Conservation (phyloP, 768 basidiomycete species). For the Termitomyces sp. region DNA sequence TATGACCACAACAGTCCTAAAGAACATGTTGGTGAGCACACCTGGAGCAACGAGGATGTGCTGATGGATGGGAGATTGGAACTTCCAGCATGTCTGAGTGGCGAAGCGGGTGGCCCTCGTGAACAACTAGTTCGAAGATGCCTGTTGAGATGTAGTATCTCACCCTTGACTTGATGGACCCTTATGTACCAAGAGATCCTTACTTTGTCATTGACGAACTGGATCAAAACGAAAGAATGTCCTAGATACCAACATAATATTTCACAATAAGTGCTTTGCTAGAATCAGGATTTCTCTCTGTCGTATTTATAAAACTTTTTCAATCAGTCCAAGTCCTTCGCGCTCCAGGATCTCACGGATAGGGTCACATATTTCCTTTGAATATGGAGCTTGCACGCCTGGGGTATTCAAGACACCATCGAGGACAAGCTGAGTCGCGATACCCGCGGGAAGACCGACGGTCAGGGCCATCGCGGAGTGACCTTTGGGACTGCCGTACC, state of each 20-base stretch:
- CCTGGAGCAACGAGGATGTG: no score
- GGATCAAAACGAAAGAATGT: no score
- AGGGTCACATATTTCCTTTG: conserved; percentile 76
- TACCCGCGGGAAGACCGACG: conserved; percentile 92
- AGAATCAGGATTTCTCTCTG: neutral
- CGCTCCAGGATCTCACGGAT: conserved; percentile 61
- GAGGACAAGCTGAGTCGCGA: conserved; percentile 86
- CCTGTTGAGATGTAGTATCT: no score
- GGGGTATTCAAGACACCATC: conserved; percentile 76
- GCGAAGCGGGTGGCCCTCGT: no score
- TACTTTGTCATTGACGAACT: no score
- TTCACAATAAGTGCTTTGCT: neutral
- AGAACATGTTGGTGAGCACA: no score
- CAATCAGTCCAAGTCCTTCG: conserved; percentile 71
- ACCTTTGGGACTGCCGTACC: conserved; percentile 74
- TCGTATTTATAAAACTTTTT: conserved; percentile 35
- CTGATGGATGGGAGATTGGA: no score
- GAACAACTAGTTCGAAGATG: no score
- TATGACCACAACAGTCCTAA: no score
- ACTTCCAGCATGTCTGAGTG: no score
- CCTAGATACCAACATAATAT: neutral
- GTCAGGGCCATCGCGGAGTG: conserved; percentile 89
- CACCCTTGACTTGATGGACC: no score
- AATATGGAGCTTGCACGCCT: conserved; percentile 86
- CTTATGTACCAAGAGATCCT: no score